A percentile compares a stretch with the other conserved stretches of the same genome.
These are phyloP conservation scores for Arthrinium phaeospermum DNA, from an alignment of 2,329 filamentous ascomycete genomes.

Conservation along the genomic window DNA sequence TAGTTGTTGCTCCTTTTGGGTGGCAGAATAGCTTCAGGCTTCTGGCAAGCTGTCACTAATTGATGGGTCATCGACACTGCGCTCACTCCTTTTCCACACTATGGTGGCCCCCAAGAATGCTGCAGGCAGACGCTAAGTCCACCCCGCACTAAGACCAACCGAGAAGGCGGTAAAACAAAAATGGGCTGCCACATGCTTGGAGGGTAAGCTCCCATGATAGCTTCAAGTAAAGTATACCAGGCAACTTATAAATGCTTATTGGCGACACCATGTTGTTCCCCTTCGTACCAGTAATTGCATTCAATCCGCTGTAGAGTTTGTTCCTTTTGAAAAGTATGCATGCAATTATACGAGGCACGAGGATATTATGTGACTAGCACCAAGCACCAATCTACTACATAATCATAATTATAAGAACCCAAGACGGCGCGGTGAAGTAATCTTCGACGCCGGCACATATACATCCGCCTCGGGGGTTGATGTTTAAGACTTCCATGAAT, in stretches of 20 bases:
- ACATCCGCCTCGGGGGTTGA: too few species aligned
- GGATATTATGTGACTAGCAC: not conserved
- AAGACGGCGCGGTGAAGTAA: not conserved
- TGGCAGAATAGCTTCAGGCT: not conserved
- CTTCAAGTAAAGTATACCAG: not conserved
- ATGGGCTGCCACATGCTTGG: not conserved
- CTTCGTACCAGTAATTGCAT: not conserved
- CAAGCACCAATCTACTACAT: not conserved
- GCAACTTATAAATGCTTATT: not conserved
- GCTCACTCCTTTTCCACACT: not conserved
- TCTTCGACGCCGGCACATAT: too few species aligned
- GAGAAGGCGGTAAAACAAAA: conserved; percentile 21
- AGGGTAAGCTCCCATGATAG: not conserved
- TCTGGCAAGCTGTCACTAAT: conserved; percentile 16
- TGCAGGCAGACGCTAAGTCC: conserved; percentile 1
- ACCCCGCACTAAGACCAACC: conserved; percentile 31
- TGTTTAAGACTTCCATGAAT: too few species aligned
- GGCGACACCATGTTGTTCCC: not conserved
- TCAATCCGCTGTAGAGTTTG: not conserved
- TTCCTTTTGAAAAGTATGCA: not conserved
- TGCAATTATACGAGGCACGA: not conserved
- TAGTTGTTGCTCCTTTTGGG: not conserved
- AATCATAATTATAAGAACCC: not conserved
- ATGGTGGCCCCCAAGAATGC: conserved; percentile 17
- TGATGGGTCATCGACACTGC: not conserved